Evolutionary conservation across 2,329 filamentous ascomycete genomes (phyloP), one percentile per base, ranked within the genome.

Genomic region (Diaporthe sp.): DNA sequence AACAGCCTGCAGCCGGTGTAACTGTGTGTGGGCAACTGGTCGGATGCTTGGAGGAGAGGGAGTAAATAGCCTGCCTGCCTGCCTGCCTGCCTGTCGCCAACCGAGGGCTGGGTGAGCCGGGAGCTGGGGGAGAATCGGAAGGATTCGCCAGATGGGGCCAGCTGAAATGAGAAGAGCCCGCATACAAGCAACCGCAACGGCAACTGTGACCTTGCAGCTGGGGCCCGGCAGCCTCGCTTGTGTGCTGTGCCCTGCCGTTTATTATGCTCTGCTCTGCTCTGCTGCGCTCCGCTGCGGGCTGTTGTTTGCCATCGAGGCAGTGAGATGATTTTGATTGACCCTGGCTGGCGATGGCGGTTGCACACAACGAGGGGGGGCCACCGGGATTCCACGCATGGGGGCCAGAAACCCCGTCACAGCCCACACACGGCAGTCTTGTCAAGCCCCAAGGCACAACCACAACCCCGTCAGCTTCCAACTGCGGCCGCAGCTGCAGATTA

Each of bases 1-100:
- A 68, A 68, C 63, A 68, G 63, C 39, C 63, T 68, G 63, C 63
- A 68, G 63, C 63, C 63, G 47, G 63, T 68, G 63, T 53, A 68
- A 68, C 63, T 51, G 32, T 42, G n/a, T 44, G 63, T 51, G 61
- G 61, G 44, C 61, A 51, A 39, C 59, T 19, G 25, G 39, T 35
- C 17, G 27, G 32, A 32, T 32, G 59, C 39, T n/a, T 50, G 44
- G 27, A n/a, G 42, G 17, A 3, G 27, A 42, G 27, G 7, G 35
- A 61, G 37, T n/a, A 47, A 56, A n/a, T 47, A 47, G 44, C n/a
- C 44, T 47, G 44, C 22, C 17, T 37, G n/a, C 7, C 39, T 19
- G 59, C 27, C 25, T 27, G 58, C 25, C 39, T 61, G 58, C 37
- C 37, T 25, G 13, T 50, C 42, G 15, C 61, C 61, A 51, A 66